These are phyloP conservation scores for Mallotus japonicus DNA, from an alignment of 441 rosid species.

Conservation along the genomic window DNA sequence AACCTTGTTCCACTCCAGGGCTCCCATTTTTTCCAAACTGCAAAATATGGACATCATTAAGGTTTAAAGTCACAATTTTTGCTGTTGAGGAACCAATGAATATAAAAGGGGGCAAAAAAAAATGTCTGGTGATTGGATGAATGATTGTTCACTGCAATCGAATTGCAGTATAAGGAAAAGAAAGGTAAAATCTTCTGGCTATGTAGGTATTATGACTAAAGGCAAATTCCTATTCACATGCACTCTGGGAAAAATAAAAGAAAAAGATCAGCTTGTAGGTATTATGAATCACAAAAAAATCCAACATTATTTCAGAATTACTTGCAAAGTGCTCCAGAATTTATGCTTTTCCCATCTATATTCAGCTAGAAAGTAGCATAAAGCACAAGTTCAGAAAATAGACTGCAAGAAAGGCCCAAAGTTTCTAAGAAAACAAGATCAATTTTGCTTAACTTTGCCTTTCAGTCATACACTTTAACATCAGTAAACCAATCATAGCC, in stretches of 20 bases:
- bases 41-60: conserved; percentile 16
- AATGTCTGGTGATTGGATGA: background rate
- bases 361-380: background rate
- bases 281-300: background rate
- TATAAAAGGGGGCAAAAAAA: background rate
- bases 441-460: background rate
- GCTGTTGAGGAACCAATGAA: background rate
- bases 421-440: background rate
- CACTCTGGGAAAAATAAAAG: background rate
- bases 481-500: background rate
- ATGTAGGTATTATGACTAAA: background rate
- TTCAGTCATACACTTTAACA: background rate
- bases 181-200: background rate
- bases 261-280: background rate
- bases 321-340: background rate
- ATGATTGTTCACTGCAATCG: background rate
- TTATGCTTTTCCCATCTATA: background rate
- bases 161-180: background rate
- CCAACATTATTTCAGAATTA: background rate
- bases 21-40: conserved; percentile 88
- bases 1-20: conserved; percentile 64
- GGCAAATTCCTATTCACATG: background rate
- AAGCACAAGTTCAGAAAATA: background rate
- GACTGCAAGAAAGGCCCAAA: background rate
- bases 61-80: background rate